Evolutionary conservation across 208 protist genomes (phyloP).

Genomic region (Acanthamoeba comandoni): DNA sequence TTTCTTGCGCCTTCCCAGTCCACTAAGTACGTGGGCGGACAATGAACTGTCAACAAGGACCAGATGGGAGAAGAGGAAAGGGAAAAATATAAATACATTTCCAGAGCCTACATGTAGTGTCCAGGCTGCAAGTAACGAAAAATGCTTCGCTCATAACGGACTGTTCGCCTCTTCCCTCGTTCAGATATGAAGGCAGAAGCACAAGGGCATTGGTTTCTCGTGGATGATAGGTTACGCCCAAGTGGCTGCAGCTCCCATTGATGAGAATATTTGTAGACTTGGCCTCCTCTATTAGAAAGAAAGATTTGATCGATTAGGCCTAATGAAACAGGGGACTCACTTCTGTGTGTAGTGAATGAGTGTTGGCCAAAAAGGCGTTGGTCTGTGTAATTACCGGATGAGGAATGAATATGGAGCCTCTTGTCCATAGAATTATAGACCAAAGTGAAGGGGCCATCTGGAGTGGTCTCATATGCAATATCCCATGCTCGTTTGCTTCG

Average conservation of each 20-base stretch:
- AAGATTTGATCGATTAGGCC: not conserved
- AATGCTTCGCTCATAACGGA: not conserved
- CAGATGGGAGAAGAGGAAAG: not conserved
- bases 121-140: constrained; percentile 21
- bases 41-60: too few species aligned
- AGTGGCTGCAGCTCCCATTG: too few species aligned
- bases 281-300: not conserved
- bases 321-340: not conserved
- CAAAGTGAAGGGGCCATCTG: constrained; percentile 29
- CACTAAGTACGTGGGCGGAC: too few species aligned
- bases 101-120: constrained; percentile 41
- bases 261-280: not conserved
- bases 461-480: constrained; percentile 5
- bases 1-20: not conserved
- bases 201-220: constrained; percentile 25
- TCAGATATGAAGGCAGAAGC: not conserved
- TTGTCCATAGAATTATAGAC: constrained; percentile 14
- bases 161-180: not conserved
- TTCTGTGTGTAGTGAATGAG: not conserved
- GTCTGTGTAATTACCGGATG: not conserved
- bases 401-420: not conserved
- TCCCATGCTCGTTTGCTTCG: constrained; percentile 52
- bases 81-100: not conserved
- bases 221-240: constrained; percentile 10
- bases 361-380: not conserved